Evolutionary conservation across 176 grass and related monocot genomes (phyloP).

Genomic region (Avena eriantha): DNA sequence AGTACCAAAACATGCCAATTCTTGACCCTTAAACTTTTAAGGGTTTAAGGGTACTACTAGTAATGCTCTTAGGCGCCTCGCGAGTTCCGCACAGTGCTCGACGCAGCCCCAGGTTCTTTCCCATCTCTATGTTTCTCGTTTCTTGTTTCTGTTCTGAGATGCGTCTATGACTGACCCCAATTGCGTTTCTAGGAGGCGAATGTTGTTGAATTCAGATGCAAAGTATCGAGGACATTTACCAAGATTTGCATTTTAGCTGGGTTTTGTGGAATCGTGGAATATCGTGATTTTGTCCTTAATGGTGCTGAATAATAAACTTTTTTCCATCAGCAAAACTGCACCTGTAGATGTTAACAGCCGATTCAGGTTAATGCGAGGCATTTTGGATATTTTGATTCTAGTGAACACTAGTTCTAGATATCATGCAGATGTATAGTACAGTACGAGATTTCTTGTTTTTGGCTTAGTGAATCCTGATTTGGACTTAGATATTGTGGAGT

Average conservation of each 20-base stretch:
- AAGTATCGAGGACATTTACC: conserved; percentile 2
- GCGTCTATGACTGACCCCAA: too few relatives aligned
- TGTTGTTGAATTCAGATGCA: conserved; percentile 23
- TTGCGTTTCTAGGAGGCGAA: neutral
- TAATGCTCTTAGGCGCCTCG: too few relatives aligned
- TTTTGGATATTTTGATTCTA: neutral
- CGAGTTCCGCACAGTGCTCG: too few relatives aligned
- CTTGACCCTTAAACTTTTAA: too few relatives aligned
- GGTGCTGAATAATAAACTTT: neutral
- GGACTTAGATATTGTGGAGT: neutral
- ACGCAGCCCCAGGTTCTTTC: too few relatives aligned
- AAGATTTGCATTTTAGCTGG: neutral
- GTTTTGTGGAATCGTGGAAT: conserved; percentile 32
- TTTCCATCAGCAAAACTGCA: neutral
- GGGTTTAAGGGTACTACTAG: too few relatives aligned
- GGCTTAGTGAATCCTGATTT: neutral
- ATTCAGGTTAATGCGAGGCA: conserved; percentile 29
- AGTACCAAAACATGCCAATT: too few relatives aligned
- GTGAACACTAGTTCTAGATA: neutral
- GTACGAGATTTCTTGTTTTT: conserved; percentile 12
- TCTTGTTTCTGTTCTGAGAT: too few relatives aligned
- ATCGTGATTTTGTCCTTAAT: conserved; percentile 32
- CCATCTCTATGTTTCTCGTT: too few relatives aligned
- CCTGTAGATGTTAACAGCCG: neutral
- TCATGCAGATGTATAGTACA: neutral